A percentile compares a stretch with the other conserved stretches of the same genome.
Conservation (phyloP, 768 basidiomycete genomes). For the Imleria badia region DNA sequence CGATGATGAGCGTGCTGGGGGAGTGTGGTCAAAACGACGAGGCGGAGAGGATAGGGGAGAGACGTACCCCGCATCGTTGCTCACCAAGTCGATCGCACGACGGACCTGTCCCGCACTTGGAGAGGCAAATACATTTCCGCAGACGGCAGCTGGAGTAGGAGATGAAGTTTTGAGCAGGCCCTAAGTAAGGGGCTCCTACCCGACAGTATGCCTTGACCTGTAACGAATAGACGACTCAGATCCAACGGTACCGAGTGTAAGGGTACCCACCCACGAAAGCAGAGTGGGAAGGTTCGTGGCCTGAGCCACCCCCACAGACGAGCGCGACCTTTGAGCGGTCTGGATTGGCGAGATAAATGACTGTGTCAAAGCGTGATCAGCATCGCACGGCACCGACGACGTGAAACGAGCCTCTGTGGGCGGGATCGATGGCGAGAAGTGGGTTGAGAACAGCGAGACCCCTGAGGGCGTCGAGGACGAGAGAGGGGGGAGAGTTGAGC, state of each 20-base stretch:
- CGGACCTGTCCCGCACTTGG: conserved; percentile 85
- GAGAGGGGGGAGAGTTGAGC: conserved; percentile 62
- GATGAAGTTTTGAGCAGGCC: not conserved
- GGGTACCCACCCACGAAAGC: conserved; percentile 74
- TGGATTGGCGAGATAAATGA: conserved; percentile 57
- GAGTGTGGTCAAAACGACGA: not conserved
- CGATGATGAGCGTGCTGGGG: conserved; percentile 75
- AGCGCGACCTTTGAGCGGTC: conserved; percentile 70
- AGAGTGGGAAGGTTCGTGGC: conserved; percentile 91
- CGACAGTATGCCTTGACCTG: conserved; percentile 76
- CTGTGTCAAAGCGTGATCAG: conserved; percentile 35
- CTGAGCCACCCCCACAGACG: conserved; percentile 82
- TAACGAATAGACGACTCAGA: not conserved
- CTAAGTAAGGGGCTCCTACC: conserved; percentile 38
- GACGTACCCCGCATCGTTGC: conserved; percentile 67
- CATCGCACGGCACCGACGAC: too few relatives aligned
- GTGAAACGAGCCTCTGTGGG: conserved; percentile 53
- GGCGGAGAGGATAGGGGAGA: not conserved
- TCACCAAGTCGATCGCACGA: conserved; percentile 73
- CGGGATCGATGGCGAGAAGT: conserved; percentile 63
- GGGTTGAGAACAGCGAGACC: conserved; percentile 76
- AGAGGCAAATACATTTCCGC: conserved; percentile 87
- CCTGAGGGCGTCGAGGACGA: conserved; percentile 76
- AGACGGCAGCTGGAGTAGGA: conserved; percentile 62
- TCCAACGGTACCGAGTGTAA: not conserved